phyloP scores from a whole-genome alignment of 768 basidiomycete species.

The Russula sp. region DNA sequence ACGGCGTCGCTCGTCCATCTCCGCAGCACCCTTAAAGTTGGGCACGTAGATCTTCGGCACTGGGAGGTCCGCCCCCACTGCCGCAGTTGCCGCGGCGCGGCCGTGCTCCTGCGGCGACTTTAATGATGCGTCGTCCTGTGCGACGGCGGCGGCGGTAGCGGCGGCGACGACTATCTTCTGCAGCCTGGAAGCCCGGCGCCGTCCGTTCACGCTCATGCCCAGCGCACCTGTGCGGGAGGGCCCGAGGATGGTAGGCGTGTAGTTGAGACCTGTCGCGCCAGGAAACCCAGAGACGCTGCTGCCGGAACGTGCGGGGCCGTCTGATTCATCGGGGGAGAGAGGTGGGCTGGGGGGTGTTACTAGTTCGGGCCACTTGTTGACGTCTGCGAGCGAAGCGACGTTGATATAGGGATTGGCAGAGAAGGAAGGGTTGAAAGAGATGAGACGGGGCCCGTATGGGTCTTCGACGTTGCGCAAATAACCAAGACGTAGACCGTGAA shows the following conservation, averaged over 20 bases:
- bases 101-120: conserved; percentile 14
- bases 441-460: conserved; percentile 73
- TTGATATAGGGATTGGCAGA: conserved; percentile 77
- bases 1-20: conserved; percentile 73
- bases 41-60: conserved; percentile 55
- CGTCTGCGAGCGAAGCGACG: conserved; percentile 73
- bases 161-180: neutral
- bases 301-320: conserved; percentile 32
- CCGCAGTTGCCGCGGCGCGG: neutral
- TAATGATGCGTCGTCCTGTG: conserved; percentile 8
- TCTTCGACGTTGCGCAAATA: conserved; percentile 89
- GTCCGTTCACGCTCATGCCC: conserved; percentile 69
- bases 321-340: conserved; percentile 63
- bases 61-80: neutral
- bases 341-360: conserved; percentile 62
- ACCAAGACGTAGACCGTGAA: conserved; percentile 78
- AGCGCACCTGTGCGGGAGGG: conserved; percentile 57
- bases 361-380: conserved; percentile 82
- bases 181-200: conserved; percentile 1
- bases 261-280: conserved; percentile 57
- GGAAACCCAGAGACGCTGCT: conserved; percentile 35
- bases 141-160: neutral
- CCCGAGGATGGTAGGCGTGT: conserved; percentile 88
- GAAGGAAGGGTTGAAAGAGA: conserved; percentile 74
- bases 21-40: conserved; percentile 76